These are phyloP conservation scores for Solanum gracilifrons DNA, from an alignment of 257 asterid species.

Conservation along the genomic window DNA sequence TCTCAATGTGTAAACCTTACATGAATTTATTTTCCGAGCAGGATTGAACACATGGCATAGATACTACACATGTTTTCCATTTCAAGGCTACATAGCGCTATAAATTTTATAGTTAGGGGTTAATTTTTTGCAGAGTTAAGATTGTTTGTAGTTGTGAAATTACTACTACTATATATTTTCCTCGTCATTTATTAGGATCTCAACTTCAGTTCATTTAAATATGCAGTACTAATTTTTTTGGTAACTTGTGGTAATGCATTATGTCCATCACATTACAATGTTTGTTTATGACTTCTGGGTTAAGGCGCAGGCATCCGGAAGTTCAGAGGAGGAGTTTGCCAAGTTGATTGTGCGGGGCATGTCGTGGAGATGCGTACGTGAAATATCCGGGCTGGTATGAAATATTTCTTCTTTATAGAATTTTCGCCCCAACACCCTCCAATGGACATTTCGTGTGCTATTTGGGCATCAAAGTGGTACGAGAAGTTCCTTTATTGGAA, in stretches of 20 bases:
- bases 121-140: background rate
- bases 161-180: background rate
- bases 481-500: constrained; percentile 59
- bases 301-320: constrained; percentile 58
- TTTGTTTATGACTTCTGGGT: background rate
- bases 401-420: constrained; percentile 57
- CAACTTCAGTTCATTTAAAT: background rate
- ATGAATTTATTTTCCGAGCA: background rate
- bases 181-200: background rate
- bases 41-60: background rate
- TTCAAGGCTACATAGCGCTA: background rate
- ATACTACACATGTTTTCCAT: background rate
- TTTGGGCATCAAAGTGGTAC: constrained; percentile 43
- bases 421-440: constrained; percentile 61
- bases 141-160: background rate
- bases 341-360: constrained; percentile 52
- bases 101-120: background rate
- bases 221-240: background rate
- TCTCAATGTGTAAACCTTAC: background rate
- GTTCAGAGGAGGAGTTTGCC: constrained; percentile 68
- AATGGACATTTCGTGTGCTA: background rate
- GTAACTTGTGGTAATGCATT: background rate
- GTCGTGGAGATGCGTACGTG: constrained; percentile 36
- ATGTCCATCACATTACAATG: background rate
- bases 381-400: constrained; percentile 83